phyloP scores from a whole-genome alignment of 208 protist genomes.

The Porcisia hertigi region DNA sequence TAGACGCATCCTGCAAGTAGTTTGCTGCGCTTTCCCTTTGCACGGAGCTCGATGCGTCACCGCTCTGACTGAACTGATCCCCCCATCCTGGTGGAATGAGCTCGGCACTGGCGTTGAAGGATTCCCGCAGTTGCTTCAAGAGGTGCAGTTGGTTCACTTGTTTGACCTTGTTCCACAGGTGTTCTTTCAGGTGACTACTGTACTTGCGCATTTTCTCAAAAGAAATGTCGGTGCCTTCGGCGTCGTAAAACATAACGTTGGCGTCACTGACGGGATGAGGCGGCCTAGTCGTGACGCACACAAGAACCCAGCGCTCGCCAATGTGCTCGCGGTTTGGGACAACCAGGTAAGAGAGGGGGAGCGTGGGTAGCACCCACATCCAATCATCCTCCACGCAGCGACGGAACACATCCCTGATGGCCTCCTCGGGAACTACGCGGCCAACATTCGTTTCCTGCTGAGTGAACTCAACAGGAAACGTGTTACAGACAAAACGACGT shows the following conservation, averaged over 20 bases:
- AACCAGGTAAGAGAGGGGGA: conserved; percentile 44
- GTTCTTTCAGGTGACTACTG: conserved; percentile 41
- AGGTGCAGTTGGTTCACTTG: conserved; percentile 85
- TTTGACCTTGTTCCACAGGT: conserved; percentile 64
- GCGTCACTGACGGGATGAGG: conserved; percentile 29
- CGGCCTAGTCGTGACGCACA: conserved; percentile 45
- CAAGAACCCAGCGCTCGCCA: conserved; percentile 60
- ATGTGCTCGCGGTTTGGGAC: conserved; percentile 54
- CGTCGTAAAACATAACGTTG: conserved; percentile 58
- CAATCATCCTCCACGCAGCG: conserved; percentile 74
- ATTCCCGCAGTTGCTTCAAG: conserved; percentile 84
- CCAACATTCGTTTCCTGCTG: conserved; percentile 58
- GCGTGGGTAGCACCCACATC: conserved; percentile 66
- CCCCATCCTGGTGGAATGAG: conserved; percentile 79
- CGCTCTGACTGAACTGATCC: conserved; percentile 68
- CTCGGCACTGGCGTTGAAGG: conserved; percentile 74
- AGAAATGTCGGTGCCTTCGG: not conserved
- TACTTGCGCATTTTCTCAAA: conserved; percentile 25
- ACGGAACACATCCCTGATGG: conserved; percentile 61
- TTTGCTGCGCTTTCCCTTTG: not conserved
- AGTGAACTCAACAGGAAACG: conserved; percentile 74
- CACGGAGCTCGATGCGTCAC: not conserved
- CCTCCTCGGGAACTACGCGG: conserved; percentile 56
- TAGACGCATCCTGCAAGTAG: not conserved
- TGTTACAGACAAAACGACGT: conserved; percentile 42